Base-by-base conservation (phyloP, 2,329 filamentous ascomycete species). In the Microdochium trichocladiopsis region DNA sequence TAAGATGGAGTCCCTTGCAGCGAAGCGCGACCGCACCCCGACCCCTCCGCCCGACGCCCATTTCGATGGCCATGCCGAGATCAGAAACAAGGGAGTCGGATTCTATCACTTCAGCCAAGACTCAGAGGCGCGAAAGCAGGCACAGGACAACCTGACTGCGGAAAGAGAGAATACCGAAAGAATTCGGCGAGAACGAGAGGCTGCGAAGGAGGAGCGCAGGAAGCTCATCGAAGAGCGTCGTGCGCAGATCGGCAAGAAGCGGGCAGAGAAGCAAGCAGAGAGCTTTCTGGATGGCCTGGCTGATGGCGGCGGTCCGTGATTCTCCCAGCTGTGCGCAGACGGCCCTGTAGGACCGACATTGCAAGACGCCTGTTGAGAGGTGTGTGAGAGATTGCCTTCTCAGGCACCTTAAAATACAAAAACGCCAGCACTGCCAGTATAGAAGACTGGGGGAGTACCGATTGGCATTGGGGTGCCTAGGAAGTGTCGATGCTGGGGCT, bases 21-120 rank as follows among this genome's bases (percentile, higher is more conserved):
- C 79, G 56, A 89, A 88, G 70, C 80, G 91, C 48, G 91, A 96
- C 71, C 79, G 85, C 52, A 87, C 84, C 60, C 76, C 85, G 50
- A 96, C 92, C 49, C 90, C 92, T 51, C 92, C 91, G 5, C 82
- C 85, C 8, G 82, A 86, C 60, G 77, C 78, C 61, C 93, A 97
- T 70, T 99, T 97, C 69, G 88, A 96, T 66, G 90, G 90, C 1
- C 80, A 82, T 55, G 79, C 79, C 55, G 94, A 99, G 76, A 84
- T 96, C 49, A 78, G 94, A 55, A 90, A 83, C 47, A 93, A 94
- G 61, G 94, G 94, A 3, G 89, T 88, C 0, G 94, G 89, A 0
- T 99, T 97, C 71, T 96, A 91, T 72, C 84, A 87, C 52, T 97
- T 99, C 66, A 90, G 86, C 53, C 81, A 80, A 58, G 87, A 95